Evolutionary conservation across 768 basidiomycete species (phyloP).

Genomic region (Rhizopogon roseolus): DNA sequence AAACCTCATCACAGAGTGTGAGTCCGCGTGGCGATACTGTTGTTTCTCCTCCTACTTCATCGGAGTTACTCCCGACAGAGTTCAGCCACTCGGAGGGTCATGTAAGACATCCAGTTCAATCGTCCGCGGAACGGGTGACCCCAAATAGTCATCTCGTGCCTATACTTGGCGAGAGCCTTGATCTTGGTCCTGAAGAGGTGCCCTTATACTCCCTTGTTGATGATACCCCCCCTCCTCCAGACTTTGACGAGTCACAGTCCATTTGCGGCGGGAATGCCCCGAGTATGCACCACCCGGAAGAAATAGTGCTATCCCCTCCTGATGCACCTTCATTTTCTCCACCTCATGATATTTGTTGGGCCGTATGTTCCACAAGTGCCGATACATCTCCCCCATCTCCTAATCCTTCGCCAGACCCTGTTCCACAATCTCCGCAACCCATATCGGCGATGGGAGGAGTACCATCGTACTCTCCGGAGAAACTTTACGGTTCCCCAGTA

Average conservation of each 20-base stretch:
- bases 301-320: background rate
- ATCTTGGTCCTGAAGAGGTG: conserved; percentile 11
- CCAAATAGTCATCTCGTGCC: background rate
- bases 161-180: background rate
- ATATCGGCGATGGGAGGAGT: background rate
- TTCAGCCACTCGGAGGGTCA: background rate
- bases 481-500: background rate
- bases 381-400: no score
- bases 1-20: background rate
- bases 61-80: background rate
- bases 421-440: background rate
- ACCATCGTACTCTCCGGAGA: background rate
- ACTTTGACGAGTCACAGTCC: conserved; percentile 14
- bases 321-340: background rate
- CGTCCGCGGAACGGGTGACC: background rate
- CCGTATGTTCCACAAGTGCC: background rate
- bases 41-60: background rate
- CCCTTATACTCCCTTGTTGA: conserved; percentile 20
- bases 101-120: no score
- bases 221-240: conserved; percentile 18
- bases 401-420: background rate
- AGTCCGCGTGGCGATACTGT: background rate
- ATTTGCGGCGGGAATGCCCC: background rate
- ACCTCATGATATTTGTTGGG: background rate
- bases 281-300: background rate